These are phyloP conservation scores for Pseudogymnoascus sp. DNA, from an alignment of 2,329 filamentous ascomycete species.

Conservation along the genomic window DNA sequence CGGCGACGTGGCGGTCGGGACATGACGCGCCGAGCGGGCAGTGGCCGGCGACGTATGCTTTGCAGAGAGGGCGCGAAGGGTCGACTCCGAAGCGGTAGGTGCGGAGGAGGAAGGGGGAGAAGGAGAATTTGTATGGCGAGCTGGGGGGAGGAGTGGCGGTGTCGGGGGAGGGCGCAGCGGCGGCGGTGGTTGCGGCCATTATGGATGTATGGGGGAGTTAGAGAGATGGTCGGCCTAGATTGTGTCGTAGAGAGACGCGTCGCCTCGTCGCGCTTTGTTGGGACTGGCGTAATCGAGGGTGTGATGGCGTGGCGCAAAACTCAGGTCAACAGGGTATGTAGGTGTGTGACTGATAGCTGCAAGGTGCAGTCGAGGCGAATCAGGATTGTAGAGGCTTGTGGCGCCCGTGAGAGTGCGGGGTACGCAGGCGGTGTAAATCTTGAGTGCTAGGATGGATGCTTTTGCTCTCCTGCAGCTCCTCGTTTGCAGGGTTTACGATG, in stretches of 20 bases:
- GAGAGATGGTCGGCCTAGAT: neutral
- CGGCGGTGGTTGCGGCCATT: neutral
- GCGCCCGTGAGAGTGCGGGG: neutral
- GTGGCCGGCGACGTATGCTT: constrained; percentile 74
- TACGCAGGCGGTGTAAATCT: constrained; percentile 4
- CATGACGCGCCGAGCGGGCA: constrained; percentile 80
- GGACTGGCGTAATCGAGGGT: neutral
- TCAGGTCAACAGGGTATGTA: neutral
- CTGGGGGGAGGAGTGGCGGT: constrained; percentile 36
- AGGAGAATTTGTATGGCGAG: constrained; percentile 63
- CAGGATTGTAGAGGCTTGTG: neutral
- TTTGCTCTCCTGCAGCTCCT: neutral
- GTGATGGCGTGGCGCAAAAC: neutral
- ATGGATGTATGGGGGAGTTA: neutral
- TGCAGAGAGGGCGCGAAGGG: constrained; percentile 71
- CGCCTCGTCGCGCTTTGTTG: neutral
- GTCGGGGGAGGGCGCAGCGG: constrained; percentile 17
- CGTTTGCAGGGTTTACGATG: neutral
- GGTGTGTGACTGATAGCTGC: neutral
- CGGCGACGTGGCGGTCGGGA: constrained; percentile 66
- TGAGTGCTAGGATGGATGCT: neutral
- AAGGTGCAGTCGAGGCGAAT: neutral
- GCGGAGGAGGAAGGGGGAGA: constrained; percentile 74
- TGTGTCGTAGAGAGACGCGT: neutral
- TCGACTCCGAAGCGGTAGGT: constrained; percentile 81